Conservation (phyloP, 2,329 filamentous ascomycete species). For the Colletotrichum incanum region DNA sequence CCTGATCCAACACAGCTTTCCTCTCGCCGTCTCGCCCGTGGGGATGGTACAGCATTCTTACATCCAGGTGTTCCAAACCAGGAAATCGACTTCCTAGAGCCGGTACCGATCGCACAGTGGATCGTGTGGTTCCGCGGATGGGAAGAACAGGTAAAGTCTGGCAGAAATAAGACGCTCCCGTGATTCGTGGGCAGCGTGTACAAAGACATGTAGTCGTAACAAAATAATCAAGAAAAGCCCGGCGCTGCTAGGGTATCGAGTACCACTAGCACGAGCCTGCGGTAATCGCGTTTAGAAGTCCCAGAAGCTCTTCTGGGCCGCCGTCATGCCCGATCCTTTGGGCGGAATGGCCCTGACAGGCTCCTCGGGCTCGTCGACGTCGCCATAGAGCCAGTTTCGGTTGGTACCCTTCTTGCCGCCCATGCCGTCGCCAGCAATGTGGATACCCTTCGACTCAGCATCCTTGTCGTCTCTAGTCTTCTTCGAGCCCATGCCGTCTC, state of each 20-base stretch:
- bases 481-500: conserved; percentile 78
- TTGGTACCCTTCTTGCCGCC: conserved; percentile 71
- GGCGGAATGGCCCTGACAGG: conserved; percentile 54
- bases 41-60: conserved; percentile 22
- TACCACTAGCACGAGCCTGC: conserved; percentile 30
- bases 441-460: conserved; percentile 54
- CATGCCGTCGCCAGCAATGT: conserved; percentile 77
- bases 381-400: conserved; percentile 72
- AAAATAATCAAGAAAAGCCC: conserved; percentile 38
- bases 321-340: conserved; percentile 54
- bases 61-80: conserved; percentile 20
- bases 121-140: neutral
- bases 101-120: neutral
- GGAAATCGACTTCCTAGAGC: neutral
- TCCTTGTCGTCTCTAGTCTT: conserved; percentile 57
- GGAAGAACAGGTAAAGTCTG: conserved; percentile 39
- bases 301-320: conserved; percentile 62
- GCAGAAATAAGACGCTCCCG: conserved; percentile 44
- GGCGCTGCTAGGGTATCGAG: neutral
- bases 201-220: conserved; percentile 50
- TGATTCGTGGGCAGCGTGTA: conserved; percentile 54
- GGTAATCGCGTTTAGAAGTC: conserved; percentile 57
- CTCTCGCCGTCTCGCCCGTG: neutral
- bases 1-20: conserved; percentile 28
- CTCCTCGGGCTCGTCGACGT: conserved; percentile 61